A percentile compares a stretch with the other conserved stretches of the same genome.
These are phyloP conservation scores for Rhodotorula sphaerocarpa DNA, from an alignment of 768 basidiomycete species.

Conservation along the genomic window DNA sequence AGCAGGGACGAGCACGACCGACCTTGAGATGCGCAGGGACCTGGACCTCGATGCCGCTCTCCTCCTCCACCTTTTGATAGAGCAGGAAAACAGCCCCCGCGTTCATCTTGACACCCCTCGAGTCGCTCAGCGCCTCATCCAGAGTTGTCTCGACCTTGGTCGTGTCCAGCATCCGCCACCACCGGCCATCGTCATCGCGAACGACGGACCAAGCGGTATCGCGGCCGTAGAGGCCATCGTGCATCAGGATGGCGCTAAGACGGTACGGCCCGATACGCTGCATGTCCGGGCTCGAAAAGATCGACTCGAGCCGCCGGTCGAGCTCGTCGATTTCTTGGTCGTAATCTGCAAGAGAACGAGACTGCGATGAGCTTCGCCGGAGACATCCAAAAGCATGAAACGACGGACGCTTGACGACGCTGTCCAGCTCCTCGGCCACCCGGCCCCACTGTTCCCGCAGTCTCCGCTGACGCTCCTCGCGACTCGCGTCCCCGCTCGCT, in stretches of 20 bases:
- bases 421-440: slow-evolving; percentile 1
- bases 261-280: slow-evolving; percentile 9
- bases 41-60: neutral
- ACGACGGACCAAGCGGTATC: slow-evolving; percentile 11
- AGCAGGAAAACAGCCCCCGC: slow-evolving; percentile 24
- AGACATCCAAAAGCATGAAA: too few species aligned
- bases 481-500: neutral
- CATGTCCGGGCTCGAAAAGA: neutral
- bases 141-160: slow-evolving; percentile 12
- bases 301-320: neutral
- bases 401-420: neutral
- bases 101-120: slow-evolving; percentile 18
- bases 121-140: slow-evolving; percentile 23
- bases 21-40: slow-evolving; percentile 3
- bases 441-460: slow-evolving; percentile 11
- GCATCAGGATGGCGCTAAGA: slow-evolving; percentile 11
- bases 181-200: slow-evolving; percentile 8
- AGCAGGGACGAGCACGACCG: neutral
- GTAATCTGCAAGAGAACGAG: neutral
- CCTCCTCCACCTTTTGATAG: slow-evolving; percentile 18
- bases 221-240: slow-evolving; percentile 25
- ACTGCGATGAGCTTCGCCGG: too few species aligned
- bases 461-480: slow-evolving; percentile 3
- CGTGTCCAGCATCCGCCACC: slow-evolving; percentile 15
- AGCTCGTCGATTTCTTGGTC: neutral